These are phyloP conservation scores for Colletotrichum sp. DNA, from an alignment of 2,329 filamentous ascomycete genomes.

Conservation along the genomic window DNA sequence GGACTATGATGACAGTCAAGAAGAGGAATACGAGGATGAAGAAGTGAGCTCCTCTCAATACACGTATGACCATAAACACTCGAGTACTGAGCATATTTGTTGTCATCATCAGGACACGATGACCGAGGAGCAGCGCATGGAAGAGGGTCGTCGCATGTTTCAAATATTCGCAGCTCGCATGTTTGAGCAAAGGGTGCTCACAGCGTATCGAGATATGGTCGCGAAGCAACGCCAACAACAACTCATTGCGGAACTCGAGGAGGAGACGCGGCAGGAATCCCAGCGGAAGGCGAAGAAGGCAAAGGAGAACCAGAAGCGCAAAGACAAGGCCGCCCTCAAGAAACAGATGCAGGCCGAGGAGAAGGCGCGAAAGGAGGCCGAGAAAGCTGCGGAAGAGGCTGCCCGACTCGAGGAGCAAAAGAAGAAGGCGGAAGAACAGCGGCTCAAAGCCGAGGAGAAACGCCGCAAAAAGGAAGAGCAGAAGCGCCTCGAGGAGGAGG, in stretches of 20 bases:
- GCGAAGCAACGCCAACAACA: constrained; percentile 90
- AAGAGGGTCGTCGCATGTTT: constrained; percentile 97
- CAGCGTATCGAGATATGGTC: constrained; percentile 97
- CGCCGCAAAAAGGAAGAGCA: constrained; percentile 90
- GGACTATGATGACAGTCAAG: constrained; percentile 60
- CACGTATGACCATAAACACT: constrained; percentile 25
- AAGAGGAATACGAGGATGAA: constrained; percentile 67
- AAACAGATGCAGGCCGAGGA: constrained; percentile 91
- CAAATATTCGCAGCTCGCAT: constrained; percentile 99
- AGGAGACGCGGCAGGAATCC: constrained; percentile 78
- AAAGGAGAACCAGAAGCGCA: constrained; percentile 92
- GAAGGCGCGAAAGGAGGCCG: constrained; percentile 84
- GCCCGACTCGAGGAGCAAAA: constrained; percentile 77
- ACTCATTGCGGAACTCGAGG: constrained; percentile 87
- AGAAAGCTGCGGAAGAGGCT: constrained; percentile 87
- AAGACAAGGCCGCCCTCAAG: constrained; percentile 90
- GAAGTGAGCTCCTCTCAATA: constrained; percentile 42
- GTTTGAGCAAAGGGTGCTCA: constrained; percentile 97
- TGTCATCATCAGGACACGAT: constrained; percentile 77
- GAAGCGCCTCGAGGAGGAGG: constrained; percentile 89
- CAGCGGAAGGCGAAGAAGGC: constrained; percentile 91
- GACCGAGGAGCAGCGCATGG: constrained; percentile 99
- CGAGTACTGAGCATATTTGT: constrained; percentile 48
- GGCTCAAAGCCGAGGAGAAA: constrained; percentile 85
- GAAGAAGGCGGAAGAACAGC: constrained; percentile 80